Percentiles rank a stretch among this genome's conserved stretches.
Conservation (phyloP, 768 basidiomycete genomes). For the Goffeauzyma gilvescens region DNA sequence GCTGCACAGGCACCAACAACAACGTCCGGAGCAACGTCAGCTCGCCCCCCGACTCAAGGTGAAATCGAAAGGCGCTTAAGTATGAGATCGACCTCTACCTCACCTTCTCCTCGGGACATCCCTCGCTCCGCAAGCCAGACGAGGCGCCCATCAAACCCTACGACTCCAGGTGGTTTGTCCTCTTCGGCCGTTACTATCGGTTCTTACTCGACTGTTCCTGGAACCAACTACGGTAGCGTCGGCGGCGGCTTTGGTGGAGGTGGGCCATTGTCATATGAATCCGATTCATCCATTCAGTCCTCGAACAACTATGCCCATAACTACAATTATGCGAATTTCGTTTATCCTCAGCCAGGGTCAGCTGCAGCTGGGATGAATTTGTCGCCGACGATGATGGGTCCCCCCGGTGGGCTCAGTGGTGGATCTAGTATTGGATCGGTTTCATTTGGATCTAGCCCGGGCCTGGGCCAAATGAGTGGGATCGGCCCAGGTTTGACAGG, state of each 20-base stretch:
- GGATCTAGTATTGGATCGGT: not conserved
- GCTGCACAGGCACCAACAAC: too few relatives aligned
- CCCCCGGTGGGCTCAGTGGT: not conserved
- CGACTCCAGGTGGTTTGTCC: not conserved
- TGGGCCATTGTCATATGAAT: slow-evolving; percentile 21
- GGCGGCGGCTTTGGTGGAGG: too few relatives aligned
- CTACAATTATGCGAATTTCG: not conserved
- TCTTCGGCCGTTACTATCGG: not conserved
- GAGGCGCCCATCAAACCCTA: not conserved
- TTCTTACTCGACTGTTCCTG: too few relatives aligned
- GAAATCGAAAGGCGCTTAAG: too few relatives aligned
- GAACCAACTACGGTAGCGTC: not conserved
- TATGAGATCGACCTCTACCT: too few relatives aligned
- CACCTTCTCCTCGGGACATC: too few relatives aligned
- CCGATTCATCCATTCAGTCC: slow-evolving; percentile 24
- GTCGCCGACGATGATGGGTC: not conserved
- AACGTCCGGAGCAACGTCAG: too few relatives aligned
- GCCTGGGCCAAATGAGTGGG: slow-evolving; percentile 1
- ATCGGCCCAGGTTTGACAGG: not conserved
- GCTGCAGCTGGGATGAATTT: not conserved
- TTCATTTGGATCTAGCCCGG: too few relatives aligned
- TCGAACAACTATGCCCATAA: slow-evolving; percentile 2
- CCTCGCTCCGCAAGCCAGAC: not conserved
- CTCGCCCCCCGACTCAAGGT: too few relatives aligned
- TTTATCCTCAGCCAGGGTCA: not conserved